Conservation (phyloP, 164 flowering plant species). For the grape (Vitis vinifera) region ASM3070453v1 NC_081819.1:1774501-1775000, state of each 20-base stretch:
- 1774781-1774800: background rate
- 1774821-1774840: too few relatives aligned
- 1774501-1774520: slow-evolving; percentile 67
- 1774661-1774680: background rate
- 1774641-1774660: background rate
- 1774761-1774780: background rate
- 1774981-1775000: too few relatives aligned
- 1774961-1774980: too few relatives aligned
- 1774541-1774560: background rate
- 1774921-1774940: too few relatives aligned
- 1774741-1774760: background rate
- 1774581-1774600: background rate
- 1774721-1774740: background rate
- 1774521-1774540: slow-evolving; percentile 69
- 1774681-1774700: background rate
- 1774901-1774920: too few relatives aligned
- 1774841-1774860: too few relatives aligned
- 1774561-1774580: background rate
- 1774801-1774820: background rate
- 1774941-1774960: too few relatives aligned
- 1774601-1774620: background rate
- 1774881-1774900: too few relatives aligned
- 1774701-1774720: background rate
- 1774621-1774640: background rate
- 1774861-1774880: too few relatives aligned